Evolutionary conservation across 345 rosid species (phyloP).

Genomic region (Geranium rotundifolium): DNA sequence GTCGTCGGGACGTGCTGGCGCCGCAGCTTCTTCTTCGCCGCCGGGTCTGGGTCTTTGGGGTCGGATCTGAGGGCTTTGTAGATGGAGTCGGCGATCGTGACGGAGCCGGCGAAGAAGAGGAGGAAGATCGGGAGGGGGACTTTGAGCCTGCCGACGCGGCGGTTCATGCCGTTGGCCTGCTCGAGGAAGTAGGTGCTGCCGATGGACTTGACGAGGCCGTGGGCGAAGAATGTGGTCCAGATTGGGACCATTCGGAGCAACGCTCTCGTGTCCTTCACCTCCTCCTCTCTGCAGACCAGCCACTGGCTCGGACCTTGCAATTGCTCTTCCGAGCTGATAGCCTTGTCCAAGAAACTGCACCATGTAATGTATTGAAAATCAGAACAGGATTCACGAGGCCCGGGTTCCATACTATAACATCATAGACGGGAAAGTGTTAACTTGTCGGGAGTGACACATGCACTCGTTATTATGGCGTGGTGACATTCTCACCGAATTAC

Average conservation of each 20-base stretch:
- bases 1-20: too few species aligned
- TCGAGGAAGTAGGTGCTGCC: constrained; percentile 28
- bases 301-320: constrained; percentile 19
- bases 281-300: constrained; percentile 33
- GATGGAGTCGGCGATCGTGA: not conserved
- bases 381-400: too few species aligned
- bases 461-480: too few species aligned
- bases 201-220: constrained; percentile 21
- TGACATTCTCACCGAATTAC: too few species aligned
- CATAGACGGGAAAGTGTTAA: too few species aligned
- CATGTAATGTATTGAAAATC: too few species aligned
- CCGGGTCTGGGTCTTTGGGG: too few species aligned
- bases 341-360: constrained; percentile 25
- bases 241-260: constrained; percentile 18
- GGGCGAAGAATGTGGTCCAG: constrained; percentile 18
- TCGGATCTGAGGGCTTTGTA: too few species aligned
- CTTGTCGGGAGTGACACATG: too few species aligned
- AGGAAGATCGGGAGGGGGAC: constrained; percentile 26
- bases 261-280: constrained; percentile 30
- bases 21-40: too few species aligned
- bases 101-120: constrained; percentile 11
- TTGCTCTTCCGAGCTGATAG: constrained; percentile 22
- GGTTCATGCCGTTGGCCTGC: constrained; percentile 27
- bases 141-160: constrained; percentile 15
- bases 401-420: too few species aligned